These are phyloP conservation scores for bread wheat (Triticum aestivum) DNA, from an alignment of 176 grass and related monocot species.

Conservation along the genomic window DNA sequence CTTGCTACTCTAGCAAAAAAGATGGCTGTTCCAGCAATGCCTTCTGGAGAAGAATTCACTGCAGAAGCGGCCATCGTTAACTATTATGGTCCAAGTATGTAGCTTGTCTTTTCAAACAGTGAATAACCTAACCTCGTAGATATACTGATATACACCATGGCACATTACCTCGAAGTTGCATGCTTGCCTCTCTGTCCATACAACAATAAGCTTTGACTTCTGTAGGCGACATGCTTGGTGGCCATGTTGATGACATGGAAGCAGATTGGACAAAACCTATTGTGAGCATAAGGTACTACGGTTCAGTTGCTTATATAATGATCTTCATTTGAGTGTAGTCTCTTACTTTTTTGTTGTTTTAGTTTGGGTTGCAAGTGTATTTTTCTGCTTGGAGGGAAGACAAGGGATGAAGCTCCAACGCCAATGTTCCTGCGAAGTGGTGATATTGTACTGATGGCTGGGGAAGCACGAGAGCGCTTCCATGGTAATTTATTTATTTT, in stretches of 20 bases:
- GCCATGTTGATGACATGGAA: conserved; percentile 98
- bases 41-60: conserved; percentile 57
- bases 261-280: conserved; percentile 92
- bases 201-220: conserved; percentile 18
- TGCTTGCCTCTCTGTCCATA: neutral
- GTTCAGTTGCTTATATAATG: neutral
- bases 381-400: conserved; percentile 86
- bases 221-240: conserved; percentile 90
- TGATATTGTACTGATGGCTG: conserved; percentile 82
- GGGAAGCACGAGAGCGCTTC: conserved; percentile 78
- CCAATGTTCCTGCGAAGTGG: conserved; percentile 78
- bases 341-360: neutral
- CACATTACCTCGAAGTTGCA: neutral
- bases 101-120: neutral
- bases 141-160: neutral
- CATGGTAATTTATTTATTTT: conserved; percentile 60
- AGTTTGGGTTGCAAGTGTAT: conserved; percentile 89
- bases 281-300: conserved; percentile 77
- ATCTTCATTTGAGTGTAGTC: neutral
- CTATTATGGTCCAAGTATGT: conserved; percentile 93
- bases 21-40: conserved; percentile 75
- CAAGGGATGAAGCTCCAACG: conserved; percentile 69
- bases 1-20: conserved; percentile 66
- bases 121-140: neutral
- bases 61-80: conserved; percentile 92